A percentile compares a stretch with the other conserved stretches of the same genome.
Evolutionary conservation across 2,329 filamentous ascomycete genomes (phyloP).

Genomic region (Coniochaeta ligniaria): DNA sequence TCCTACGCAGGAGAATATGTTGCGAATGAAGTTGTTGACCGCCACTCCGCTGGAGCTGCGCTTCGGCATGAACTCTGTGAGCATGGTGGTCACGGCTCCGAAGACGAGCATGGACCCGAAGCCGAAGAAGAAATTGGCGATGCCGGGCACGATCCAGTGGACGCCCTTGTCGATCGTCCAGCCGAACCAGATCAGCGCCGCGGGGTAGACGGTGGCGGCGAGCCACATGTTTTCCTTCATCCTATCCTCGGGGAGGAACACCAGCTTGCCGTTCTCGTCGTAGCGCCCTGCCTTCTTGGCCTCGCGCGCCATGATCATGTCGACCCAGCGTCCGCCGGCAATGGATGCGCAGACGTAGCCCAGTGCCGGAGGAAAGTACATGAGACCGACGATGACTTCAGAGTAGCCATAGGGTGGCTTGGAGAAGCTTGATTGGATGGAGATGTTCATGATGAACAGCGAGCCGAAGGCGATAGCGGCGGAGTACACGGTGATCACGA

Average conservation of each 20-base stretch:
- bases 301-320: conserved; percentile 72
- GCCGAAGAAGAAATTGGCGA: conserved; percentile 69
- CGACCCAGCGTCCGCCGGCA: conserved; percentile 70
- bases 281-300: conserved; percentile 63
- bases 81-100: conserved; percentile 68
- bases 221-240: conserved; percentile 80
- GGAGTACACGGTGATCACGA: conserved; percentile 66
- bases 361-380: conserved; percentile 69
- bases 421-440: conserved; percentile 64
- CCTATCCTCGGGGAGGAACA: conserved; percentile 71
- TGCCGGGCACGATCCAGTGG: conserved; percentile 54
- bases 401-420: conserved; percentile 59
- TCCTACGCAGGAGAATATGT: conserved; percentile 69
- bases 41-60: conserved; percentile 67
- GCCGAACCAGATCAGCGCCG: conserved; percentile 66
- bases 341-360: conserved; percentile 66
- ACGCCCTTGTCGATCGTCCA: conserved; percentile 64
- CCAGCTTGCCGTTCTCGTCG: conserved; percentile 56
- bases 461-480: conserved; percentile 68
- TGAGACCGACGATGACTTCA: conserved; percentile 62
- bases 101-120: conserved; percentile 74
- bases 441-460: conserved; percentile 73
- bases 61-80: conserved; percentile 76
- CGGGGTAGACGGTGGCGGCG: conserved; percentile 62
- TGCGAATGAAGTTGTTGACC: conserved; percentile 74